Conservation (phyloP, 176 grass and related monocot genomes). For the maize (Zea mays) region DNA sequence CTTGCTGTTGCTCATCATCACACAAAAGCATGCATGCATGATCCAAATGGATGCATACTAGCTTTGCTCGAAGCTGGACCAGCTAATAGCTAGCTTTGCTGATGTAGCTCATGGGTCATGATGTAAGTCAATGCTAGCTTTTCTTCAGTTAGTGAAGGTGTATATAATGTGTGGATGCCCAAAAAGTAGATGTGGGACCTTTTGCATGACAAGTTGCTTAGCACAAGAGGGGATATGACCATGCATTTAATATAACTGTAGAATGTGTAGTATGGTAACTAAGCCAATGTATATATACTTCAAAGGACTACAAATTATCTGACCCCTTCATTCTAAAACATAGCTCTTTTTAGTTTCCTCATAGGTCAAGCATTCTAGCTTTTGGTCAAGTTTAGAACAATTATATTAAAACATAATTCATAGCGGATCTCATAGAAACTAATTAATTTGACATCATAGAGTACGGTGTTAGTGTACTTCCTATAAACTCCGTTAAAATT, state of each 20-base stretch:
- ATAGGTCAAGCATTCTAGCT: background rate
- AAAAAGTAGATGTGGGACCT: background rate
- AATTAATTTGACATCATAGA: background rate
- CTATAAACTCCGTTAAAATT: background rate
- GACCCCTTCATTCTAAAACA: background rate
- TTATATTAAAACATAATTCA: background rate
- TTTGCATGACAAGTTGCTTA: background rate
- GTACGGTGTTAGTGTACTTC: background rate
- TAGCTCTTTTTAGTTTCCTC: background rate
- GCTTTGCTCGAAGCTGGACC: constrained; percentile 44
- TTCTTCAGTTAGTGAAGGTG: constrained; percentile 27
- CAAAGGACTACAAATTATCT: background rate
- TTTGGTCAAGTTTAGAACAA: background rate
- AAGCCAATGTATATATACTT: background rate
- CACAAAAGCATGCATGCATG: background rate
- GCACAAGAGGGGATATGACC: background rate
- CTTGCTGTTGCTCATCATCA: constrained; percentile 27
- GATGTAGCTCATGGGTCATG: constrained; percentile 32
- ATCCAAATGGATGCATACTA: constrained; percentile 4
- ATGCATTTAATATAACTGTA: background rate
- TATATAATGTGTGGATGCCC: background rate
- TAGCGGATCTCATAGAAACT: background rate
- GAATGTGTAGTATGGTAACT: background rate
- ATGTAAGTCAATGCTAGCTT: constrained; percentile 19
- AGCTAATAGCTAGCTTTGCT: constrained; percentile 22